Conservation (phyloP, 768 basidiomycete species). For the Pleurotus tuber-regium region DNA sequence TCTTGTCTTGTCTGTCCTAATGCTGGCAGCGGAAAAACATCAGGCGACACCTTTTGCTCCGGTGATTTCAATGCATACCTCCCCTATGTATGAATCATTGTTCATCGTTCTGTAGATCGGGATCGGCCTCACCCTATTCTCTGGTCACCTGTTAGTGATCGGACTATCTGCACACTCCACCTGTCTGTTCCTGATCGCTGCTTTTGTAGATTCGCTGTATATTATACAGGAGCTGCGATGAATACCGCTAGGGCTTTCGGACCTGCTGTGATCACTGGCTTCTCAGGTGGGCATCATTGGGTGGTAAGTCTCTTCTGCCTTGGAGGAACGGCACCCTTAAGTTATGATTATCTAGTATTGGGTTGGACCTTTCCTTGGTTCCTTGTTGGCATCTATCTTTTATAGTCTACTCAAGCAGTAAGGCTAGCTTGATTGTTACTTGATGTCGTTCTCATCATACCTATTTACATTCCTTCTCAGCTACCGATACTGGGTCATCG, state of each 20-base stretch:
- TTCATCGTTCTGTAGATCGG: constrained; percentile 41
- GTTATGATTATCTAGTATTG: constrained; percentile 47
- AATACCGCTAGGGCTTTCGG: constrained; percentile 72
- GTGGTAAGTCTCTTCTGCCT: constrained; percentile 39
- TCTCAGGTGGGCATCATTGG: constrained; percentile 54
- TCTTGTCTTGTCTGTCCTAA: constrained; percentile 62
- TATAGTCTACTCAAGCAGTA: constrained; percentile 56
- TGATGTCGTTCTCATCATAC: no score
- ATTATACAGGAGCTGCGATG: constrained; percentile 65
- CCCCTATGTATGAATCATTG: neutral
- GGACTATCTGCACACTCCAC: neutral
- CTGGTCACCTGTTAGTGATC: constrained; percentile 51
- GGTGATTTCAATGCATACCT: constrained; percentile 24
- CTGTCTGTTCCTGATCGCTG: neutral
- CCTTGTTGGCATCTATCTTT: constrained; percentile 54
- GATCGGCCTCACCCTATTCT: constrained; percentile 64
- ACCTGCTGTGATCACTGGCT: constrained; percentile 65
- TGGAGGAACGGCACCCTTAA: neutral
- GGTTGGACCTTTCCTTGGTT: constrained; percentile 69
- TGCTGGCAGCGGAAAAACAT: constrained; percentile 74
- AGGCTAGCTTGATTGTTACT: constrained; percentile 13
- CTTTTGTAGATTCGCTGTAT: constrained; percentile 49
- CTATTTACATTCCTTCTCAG: constrained; percentile 28
- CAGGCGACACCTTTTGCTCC: constrained; percentile 64
- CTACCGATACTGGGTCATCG: constrained; percentile 49